Evolutionary conservation across 306 rosid species (phyloP), one percentile per base, ranked within the genome.

Genomic region (Rosa rugosa): DNA sequence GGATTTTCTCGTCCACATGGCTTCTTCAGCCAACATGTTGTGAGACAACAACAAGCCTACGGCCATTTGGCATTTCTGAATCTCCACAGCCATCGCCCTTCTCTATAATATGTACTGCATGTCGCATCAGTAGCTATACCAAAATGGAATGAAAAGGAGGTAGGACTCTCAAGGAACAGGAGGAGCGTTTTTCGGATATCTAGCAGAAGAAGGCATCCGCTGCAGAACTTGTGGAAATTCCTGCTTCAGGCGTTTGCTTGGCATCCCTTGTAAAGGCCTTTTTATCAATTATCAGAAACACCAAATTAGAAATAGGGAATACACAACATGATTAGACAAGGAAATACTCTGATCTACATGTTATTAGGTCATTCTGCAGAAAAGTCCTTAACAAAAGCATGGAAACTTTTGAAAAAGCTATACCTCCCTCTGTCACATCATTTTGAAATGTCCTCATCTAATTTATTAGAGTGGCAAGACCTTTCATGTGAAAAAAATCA

Each of bases 111-210:
- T 72, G 87, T 85, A 86, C 84, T 77, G 84, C 76, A 84, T 76
- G 86, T 74, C 82, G 72, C 84, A 71, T 69, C 75, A 73, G 67
- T 73, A 23, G 83, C 88, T 81, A 70, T 82, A 75, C 83, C 84
- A 77, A 79, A 81, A 68, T 69, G 71, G 81, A 81, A 86, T 78
- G 81, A 80, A 80, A 77, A 79, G 57, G 70, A 12, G 4, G 18
- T 31, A 42, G 65, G 73, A 78, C 71, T 75, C 77, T 95, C 93
- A 95, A 56, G 98, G 96, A 86, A 91, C 91, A 41, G 92, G 88
- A 62, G 98, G 92, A 51, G 98, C 90, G 79, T 95, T 92, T 88
- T 88, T 86, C 17, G 96, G 88, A 89, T 88, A 90, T 89, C 98
- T 91, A 45, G 87, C 86, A 41, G 97, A 87, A 12, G 99, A 88